These are phyloP conservation scores for Pleomassaria siparia DNA, from an alignment of 2,329 filamentous ascomycete species.

Conservation along the genomic window DNA sequence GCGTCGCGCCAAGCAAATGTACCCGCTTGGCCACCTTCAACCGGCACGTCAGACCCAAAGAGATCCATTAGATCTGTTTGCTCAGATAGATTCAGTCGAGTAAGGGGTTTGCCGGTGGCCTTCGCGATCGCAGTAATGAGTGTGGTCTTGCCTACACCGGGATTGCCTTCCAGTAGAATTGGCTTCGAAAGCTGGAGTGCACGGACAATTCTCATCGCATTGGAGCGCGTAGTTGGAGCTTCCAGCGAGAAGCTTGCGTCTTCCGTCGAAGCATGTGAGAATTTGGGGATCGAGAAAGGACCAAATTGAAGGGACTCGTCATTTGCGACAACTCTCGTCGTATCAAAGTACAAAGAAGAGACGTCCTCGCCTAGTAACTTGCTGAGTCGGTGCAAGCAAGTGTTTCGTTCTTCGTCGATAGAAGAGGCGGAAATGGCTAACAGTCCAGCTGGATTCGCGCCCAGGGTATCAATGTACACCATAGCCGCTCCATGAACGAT, in stretches of 20 bases:
- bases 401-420: conserved; percentile 69
- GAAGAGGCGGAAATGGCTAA: conserved; percentile 71
- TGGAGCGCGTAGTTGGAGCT: conserved; percentile 85
- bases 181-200: conserved; percentile 88
- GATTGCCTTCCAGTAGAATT: conserved; percentile 91
- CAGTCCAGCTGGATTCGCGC: conserved; percentile 89
- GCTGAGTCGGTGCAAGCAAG: conserved; percentile 73
- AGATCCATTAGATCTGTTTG: conserved; percentile 98
- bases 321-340: conserved; percentile 60
- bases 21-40: conserved; percentile 88
- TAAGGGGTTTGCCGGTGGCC: conserved; percentile 78
- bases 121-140: conserved; percentile 82
- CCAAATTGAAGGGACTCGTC: conserved; percentile 66
- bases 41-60: conserved; percentile 93
- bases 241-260: conserved; percentile 74
- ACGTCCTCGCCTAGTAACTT: conserved; percentile 67
- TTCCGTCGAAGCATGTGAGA: conserved; percentile 49
- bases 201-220: conserved; percentile 86
- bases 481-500: conserved; percentile 87
- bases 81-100: conserved; percentile 94
- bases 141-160: conserved; percentile 97
- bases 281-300: conserved; percentile 67
- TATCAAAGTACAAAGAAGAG: conserved; percentile 63
- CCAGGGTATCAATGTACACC: conserved; percentile 93
- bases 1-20: conserved; percentile 95